A percentile compares a stretch with the other conserved stretches of the same genome.
Conservation (phyloP, 169 alveolate genomes). For the Amoebophrya sp. region DNA sequence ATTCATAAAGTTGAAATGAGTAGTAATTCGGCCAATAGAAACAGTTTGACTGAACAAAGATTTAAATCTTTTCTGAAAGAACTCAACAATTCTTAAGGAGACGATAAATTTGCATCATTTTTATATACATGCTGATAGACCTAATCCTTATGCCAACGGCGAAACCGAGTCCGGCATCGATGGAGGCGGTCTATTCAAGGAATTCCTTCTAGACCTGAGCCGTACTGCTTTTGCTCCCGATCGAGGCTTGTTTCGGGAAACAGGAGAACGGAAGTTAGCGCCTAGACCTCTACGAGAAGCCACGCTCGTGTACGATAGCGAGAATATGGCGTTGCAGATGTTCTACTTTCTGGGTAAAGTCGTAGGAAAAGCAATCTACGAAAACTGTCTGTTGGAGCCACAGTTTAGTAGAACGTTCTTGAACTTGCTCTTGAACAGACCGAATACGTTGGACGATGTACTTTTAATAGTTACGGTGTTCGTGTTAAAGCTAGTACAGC, state of each 20-base stretch:
- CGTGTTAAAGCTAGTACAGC: constrained; percentile 27
- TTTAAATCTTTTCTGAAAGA: too few relatives aligned
- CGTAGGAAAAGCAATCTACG: constrained; percentile 86
- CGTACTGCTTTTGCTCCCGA: constrained; percentile 72
- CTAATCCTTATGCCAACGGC: constrained; percentile 62
- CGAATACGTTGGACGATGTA: constrained; percentile 73
- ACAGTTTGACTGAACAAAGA: too few relatives aligned
- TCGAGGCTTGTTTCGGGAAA: constrained; percentile 65
- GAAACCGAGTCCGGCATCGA: constrained; percentile 87
- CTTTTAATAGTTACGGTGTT: constrained; percentile 58
- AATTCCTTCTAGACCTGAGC: constrained; percentile 78
- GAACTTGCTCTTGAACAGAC: constrained; percentile 66
- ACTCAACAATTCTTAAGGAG: too few relatives aligned
- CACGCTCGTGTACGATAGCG: neutral
- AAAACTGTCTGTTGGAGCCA: constrained; percentile 78
- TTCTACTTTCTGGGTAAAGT: constrained; percentile 68
- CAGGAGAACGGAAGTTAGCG: constrained; percentile 35
- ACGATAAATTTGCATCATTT: too few relatives aligned
- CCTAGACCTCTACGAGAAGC: neutral
- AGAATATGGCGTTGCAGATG: neutral
- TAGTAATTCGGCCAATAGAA: too few relatives aligned
- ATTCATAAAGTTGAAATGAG: too few relatives aligned
- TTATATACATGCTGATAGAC: too few relatives aligned
- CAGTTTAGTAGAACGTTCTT: constrained; percentile 73
- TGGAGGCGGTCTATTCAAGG: constrained; percentile 96